Evolutionary conservation across 768 basidiomycete species (phyloP).

Genomic region (Auricularia cornea): DNA sequence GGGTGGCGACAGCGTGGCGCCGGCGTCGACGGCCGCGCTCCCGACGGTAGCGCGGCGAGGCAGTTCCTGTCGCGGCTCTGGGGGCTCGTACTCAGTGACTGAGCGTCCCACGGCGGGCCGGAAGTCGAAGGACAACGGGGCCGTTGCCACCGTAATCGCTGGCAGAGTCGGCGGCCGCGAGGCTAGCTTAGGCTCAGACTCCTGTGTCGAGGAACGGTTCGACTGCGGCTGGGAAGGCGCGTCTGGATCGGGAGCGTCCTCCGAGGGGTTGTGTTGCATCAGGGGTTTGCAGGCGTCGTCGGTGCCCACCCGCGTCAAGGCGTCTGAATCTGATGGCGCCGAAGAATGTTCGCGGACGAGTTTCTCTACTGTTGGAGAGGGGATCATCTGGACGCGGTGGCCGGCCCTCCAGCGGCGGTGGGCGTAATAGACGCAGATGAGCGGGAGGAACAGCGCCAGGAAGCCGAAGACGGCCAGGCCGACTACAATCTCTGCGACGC

Average conservation of each 20-base stretch:
- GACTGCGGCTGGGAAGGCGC: not conserved
- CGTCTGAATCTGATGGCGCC: not conserved
- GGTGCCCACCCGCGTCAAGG: not conserved
- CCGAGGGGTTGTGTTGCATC: not conserved
- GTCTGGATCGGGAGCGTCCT: too few relatives aligned
- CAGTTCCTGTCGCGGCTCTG: too few relatives aligned
- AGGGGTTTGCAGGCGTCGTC: not conserved
- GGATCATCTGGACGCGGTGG: not conserved
- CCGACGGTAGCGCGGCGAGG: too few relatives aligned
- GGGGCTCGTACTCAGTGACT: too few relatives aligned
- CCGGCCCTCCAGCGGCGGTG: not conserved
- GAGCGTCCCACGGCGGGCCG: too few relatives aligned
- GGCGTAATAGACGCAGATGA: not conserved
- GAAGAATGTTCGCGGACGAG: not conserved
- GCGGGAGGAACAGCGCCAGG: not conserved
- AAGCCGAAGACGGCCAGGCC: not conserved
- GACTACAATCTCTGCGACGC: not conserved
- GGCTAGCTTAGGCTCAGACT: too few relatives aligned
- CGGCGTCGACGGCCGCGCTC: too few relatives aligned
- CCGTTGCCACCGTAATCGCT: too few relatives aligned
- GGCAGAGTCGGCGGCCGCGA: too few relatives aligned
- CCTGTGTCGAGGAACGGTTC: too few relatives aligned
- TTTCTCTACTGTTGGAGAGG: not conserved
- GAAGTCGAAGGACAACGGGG: too few relatives aligned
- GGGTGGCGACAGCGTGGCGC: too few relatives aligned